Base-by-base conservation (phyloP, 768 basidiomycete genomes). In the Dendrothele bispora region DNA sequence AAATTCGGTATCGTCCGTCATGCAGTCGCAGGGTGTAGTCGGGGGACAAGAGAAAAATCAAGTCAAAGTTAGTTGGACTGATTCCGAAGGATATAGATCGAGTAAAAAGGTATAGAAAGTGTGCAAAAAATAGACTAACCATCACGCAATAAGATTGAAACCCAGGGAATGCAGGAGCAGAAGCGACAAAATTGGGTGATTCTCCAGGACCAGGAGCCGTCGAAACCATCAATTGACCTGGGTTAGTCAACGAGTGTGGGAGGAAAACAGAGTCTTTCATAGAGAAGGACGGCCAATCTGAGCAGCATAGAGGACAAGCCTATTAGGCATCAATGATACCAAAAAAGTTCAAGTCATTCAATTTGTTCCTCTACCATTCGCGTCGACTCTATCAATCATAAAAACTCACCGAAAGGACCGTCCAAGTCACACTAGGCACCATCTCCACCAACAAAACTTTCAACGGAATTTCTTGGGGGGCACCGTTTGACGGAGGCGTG, bases 141-240 rank as follows among this genome's bases (percentile, higher is more conserved):
- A 70, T 65, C 11, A 66, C 67, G 46, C 72, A 75, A 45, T 71
- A 74, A 0, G 61, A 55, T 51, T 73, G 72, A 24, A 66, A 62
- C 1, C 72, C 72, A 2, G 74, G 70, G 60, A 73, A 73, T 2
- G 70, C 63, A 38, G 71, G 73, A 40, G 68, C 68, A 14, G 70
- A 72, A 2, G 72, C 69, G n/a, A 74, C 70, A 46, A 75, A 75
- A 35, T 62, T 65, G 22, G 71, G 71, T 3, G 71, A 72, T 54
- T 75, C 70, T 30, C 74, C 74, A 41, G 68, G 65, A 14, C 61
- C 56, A 8, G 71, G 62, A 15, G 59, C 61, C 8, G 62, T 67
- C 7, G 71, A 71, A 6, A 72, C 60, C 63, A 73, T 69, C 30
- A 69, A 57, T 48, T 73, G 63, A 5, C 61, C 61, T 7, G 68